These are phyloP conservation scores for Carex pumila DNA, from an alignment of 176 grass and related monocot species.

Conservation along the genomic window DNA sequence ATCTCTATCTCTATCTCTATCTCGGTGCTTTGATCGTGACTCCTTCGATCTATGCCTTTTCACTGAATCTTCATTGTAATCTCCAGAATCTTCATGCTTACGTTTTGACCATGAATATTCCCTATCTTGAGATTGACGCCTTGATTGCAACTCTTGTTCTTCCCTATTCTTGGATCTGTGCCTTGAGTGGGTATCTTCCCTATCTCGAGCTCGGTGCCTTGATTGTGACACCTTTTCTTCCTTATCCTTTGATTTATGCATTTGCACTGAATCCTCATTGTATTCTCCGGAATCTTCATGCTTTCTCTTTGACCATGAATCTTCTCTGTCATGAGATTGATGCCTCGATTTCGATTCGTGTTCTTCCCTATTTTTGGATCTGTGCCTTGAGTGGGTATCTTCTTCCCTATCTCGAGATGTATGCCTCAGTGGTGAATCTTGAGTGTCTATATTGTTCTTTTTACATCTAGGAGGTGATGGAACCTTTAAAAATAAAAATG, in stretches of 20 bases:
- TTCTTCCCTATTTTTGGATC: slow-evolving; percentile 25
- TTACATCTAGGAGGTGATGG: slow-evolving; percentile 51
- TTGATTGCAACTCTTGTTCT: slow-evolving; percentile 16
- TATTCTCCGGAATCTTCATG: slow-evolving; percentile 23
- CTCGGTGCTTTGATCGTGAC: slow-evolving; percentile 21
- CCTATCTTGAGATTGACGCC: not conserved
- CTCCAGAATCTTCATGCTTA: slow-evolving; percentile 24
- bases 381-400: slow-evolving; percentile 23
- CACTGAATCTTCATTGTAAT: not conserved
- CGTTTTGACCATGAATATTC: slow-evolving; percentile 11
- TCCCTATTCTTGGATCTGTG: slow-evolving; percentile 22
- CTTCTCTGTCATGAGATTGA: not conserved
- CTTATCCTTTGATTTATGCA: not conserved
- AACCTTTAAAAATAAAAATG: slow-evolving; percentile 28
- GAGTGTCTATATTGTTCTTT: slow-evolving; percentile 15
- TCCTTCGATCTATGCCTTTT: slow-evolving; percentile 11
- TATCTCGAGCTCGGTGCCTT: not conserved
- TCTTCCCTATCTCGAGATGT: slow-evolving; percentile 17
- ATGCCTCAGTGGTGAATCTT: slow-evolving; percentile 45
- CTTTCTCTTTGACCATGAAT: slow-evolving; percentile 8
- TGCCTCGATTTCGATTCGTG: slow-evolving; percentile 5
- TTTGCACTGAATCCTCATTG: not conserved
- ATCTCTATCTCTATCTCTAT: slow-evolving; percentile 16
- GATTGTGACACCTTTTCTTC: not conserved
- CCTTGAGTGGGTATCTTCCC: slow-evolving; percentile 26